Evolutionary conservation across 192 early-diverging fungal species (phyloP), one percentile per base, ranked within the genome.

Genomic region (Spizellomyces sp.): DNA sequence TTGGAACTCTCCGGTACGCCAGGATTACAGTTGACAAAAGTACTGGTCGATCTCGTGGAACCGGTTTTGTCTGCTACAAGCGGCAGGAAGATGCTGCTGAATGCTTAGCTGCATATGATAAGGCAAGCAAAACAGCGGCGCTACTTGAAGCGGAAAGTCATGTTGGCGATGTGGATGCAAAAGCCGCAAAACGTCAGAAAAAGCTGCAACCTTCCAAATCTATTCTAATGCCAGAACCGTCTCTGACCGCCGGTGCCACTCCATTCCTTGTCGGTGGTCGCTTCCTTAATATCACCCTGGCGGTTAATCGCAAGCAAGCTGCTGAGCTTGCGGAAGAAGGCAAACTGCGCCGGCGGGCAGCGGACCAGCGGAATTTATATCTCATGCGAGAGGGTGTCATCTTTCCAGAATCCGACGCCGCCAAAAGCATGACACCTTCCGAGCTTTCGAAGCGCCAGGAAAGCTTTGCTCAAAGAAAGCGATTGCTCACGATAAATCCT

Each of bases 11-110:
- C 36, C 86, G 89, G 22, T 97, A 98, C 79, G 90, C 86, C 67
- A 80, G 88, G 27, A 87, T 97, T 57, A 94, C 93, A n/a, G 87
- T 88, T 73, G 95, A 97, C 70, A 78, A 83, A 9, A 82, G 84
- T 27, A 95, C 94, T 45, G 92, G 92, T 19, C 84, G 87, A n/a
- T 91, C 93, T 17, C 88, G 92, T 7, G 96, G 96, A 21, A 95
- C 95, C n/a, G 96, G 89, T 10, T 98, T 98, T 77, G 93, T 96
- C 42, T 93, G 93, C 81, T 97, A 93, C 82, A 80, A 77, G 71
- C 79, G 88, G 36, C 74, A 84, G 44, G 81, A 80, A 36, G 90
- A 91, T 67, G 94, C 94, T 4, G 86, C 89, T 15, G 78, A 79
- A 45, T 96, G 94, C 72, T 79, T 96, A 61, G 84, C 75, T 22